These are phyloP conservation scores for Nowakowskiella sp. DNA, from an alignment of 192 early-diverging fungal genomes.

Conservation along the genomic window DNA sequence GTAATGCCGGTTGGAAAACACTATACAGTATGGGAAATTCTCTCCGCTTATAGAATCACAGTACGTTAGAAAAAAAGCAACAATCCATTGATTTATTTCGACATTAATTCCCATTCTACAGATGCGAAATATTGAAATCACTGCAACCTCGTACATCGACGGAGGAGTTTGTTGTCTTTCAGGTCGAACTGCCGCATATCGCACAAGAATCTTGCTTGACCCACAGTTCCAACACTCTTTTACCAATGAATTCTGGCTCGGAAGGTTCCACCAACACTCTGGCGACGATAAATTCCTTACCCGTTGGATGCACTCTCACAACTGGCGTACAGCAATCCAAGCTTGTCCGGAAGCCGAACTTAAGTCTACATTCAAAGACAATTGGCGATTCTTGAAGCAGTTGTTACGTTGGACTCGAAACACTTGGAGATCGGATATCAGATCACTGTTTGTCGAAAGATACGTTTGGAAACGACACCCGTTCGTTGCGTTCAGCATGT, in stretches of 20 bases:
- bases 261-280: conserved; percentile 62
- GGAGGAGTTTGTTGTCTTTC: conserved; percentile 68
- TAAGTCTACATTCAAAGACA: conserved; percentile 64
- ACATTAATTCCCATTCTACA: conserved; percentile 10
- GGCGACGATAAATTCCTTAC: conserved; percentile 73
- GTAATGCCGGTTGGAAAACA: conserved; percentile 49
- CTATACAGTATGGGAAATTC: conserved; percentile 64
- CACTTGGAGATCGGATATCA: conserved; percentile 62
- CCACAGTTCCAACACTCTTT: conserved; percentile 64
- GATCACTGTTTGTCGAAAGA: conserved; percentile 55
- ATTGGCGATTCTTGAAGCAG: conserved; percentile 66
- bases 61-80: conserved; percentile 5
- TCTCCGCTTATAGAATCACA: conserved; percentile 60
- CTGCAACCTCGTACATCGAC: conserved; percentile 65
- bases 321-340: conserved; percentile 63
- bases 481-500: conserved; percentile 65
- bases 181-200: conserved; percentile 62
- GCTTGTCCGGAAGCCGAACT: conserved; percentile 60
- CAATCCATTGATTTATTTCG: too few species aligned
- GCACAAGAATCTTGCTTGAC: conserved; percentile 59
- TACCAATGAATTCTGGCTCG: conserved; percentile 64
- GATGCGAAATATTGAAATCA: conserved; percentile 67
- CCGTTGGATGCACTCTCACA: conserved; percentile 61
- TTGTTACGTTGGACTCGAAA: conserved; percentile 67
- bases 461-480: conserved; percentile 58